Percentiles rank a stretch among this genome's conserved stretches.
These are phyloP conservation scores for Clonostachys rhizophaga DNA, from an alignment of 2,329 filamentous ascomycete species.

Conservation along the genomic window DNA sequence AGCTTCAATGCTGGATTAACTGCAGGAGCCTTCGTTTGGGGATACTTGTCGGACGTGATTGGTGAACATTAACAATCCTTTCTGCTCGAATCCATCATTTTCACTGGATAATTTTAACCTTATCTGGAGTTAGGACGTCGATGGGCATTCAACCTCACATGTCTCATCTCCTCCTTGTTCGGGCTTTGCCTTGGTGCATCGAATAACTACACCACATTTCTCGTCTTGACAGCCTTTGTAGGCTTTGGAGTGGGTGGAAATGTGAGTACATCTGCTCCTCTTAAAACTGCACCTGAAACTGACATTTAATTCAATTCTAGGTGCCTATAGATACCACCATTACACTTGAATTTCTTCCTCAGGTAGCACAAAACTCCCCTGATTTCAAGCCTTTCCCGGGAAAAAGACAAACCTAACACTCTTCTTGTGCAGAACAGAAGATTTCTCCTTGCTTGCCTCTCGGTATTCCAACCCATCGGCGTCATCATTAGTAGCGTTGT, in stretches of 20 bases:
- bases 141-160: constrained; percentile 55
- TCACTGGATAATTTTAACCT: not conserved
- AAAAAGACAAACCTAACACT: constrained; percentile 13
- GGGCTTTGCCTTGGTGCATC: constrained; percentile 45
- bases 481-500: constrained; percentile 45
- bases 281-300: too few relatives aligned
- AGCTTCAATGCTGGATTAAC: constrained; percentile 50
- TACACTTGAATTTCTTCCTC: constrained; percentile 48
- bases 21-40: constrained; percentile 51
- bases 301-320: too few relatives aligned
- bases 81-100: not conserved
- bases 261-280: constrained; percentile 8
- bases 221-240: constrained; percentile 47
- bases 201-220: constrained; percentile 42
- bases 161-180: constrained; percentile 48
- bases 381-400: too few relatives aligned
- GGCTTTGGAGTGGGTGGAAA: constrained; percentile 50
- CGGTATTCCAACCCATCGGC: constrained; percentile 50
- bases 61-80: constrained; percentile 11
- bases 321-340: constrained; percentile 51
- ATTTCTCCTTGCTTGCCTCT: constrained; percentile 46
- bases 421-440: constrained; percentile 26
- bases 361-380: too few relatives aligned
- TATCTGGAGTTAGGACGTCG: constrained; percentile 26
- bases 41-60: constrained; percentile 46